Evolutionary conservation across 2,329 filamentous ascomycete genomes (phyloP).

Genomic region (Penicillium sp.): DNA sequence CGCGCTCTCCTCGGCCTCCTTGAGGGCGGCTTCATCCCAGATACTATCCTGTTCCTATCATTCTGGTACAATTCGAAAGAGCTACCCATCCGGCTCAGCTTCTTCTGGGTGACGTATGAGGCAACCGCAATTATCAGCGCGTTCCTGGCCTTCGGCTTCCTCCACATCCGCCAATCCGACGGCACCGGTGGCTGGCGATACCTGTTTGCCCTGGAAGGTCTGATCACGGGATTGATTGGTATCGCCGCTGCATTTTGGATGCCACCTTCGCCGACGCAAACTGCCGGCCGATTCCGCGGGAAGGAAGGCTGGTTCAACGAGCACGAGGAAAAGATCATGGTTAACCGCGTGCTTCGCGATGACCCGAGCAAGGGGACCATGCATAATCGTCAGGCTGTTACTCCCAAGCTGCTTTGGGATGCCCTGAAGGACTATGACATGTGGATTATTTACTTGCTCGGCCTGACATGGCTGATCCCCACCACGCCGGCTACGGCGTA

Average conservation of each 20-base stretch:
- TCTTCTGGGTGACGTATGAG: slow-evolving; percentile 66
- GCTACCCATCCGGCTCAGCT: slow-evolving; percentile 62
- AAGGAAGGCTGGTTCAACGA: slow-evolving; percentile 65
- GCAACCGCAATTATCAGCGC: slow-evolving; percentile 46
- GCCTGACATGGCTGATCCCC: slow-evolving; percentile 44
- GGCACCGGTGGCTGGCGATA: slow-evolving; percentile 45
- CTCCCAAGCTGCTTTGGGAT: slow-evolving; percentile 47
- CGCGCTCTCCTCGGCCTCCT: slow-evolving; percentile 49
- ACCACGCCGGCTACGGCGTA: slow-evolving; percentile 36
- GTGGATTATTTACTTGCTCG: slow-evolving; percentile 55
- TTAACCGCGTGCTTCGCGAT: slow-evolving; percentile 58
- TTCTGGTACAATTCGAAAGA: slow-evolving; percentile 74
- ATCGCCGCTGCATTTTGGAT: slow-evolving; percentile 58
- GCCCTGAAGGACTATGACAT: slow-evolving; percentile 55
- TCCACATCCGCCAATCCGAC: slow-evolving; percentile 37
- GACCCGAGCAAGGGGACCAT: slow-evolving; percentile 58
- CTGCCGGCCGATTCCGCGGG: slow-evolving; percentile 57
- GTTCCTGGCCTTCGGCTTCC: slow-evolving; percentile 46
- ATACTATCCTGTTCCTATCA: slow-evolving; percentile 56
- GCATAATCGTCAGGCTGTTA: slow-evolving; percentile 57
- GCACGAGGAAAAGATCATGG: slow-evolving; percentile 65
- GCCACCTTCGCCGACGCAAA: slow-evolving; percentile 62
- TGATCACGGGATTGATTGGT: slow-evolving; percentile 54
- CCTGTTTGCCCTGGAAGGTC: slow-evolving; percentile 43
- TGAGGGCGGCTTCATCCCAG: slow-evolving; percentile 52